A percentile compares a stretch with the other conserved stretches of the same genome.
Evolutionary conservation across 1,284 basidiomycete genomes (phyloP).

Genomic region (Cutaneotrichosporon sp.): DNA sequence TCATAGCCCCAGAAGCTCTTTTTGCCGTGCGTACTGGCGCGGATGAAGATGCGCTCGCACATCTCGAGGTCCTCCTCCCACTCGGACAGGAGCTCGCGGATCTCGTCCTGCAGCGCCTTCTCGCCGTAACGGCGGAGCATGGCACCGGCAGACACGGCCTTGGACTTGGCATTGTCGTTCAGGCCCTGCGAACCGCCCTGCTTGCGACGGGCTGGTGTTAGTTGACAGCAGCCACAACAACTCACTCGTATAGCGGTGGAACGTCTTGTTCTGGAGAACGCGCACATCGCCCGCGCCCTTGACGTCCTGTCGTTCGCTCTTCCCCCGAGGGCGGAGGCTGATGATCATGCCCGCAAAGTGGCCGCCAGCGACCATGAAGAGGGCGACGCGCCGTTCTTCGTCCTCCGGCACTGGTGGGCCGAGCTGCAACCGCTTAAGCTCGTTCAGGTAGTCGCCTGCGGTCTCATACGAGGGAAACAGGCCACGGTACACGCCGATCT

Average conservation of each 20-base stretch:
- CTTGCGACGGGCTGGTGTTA: slow-evolving; percentile 71
- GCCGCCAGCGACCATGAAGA: slow-evolving; percentile 95
- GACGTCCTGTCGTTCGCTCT: slow-evolving; percentile 60
- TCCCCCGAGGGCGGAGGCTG: slow-evolving; percentile 56
- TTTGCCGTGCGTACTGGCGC: slow-evolving; percentile 79
- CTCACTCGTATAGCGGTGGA: slow-evolving; percentile 96
- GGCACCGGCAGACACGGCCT: slow-evolving; percentile 93
- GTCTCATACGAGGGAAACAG: slow-evolving; percentile 62
- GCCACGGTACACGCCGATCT: slow-evolving; percentile 82
- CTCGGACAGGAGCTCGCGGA: slow-evolving; percentile 71
- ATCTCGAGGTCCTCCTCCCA: slow-evolving; percentile 79
- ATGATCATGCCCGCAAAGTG: slow-evolving; percentile 94
- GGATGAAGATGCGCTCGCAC: slow-evolving; percentile 84
- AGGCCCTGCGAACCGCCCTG: slow-evolving; percentile 93
- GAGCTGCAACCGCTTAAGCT: slow-evolving; percentile 67
- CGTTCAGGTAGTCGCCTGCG: slow-evolving; percentile 49
- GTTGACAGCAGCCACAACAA: slow-evolving; percentile 14
- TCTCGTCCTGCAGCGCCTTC: slow-evolving; percentile 88
- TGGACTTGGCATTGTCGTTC: slow-evolving; percentile 90
- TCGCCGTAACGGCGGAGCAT: slow-evolving; percentile 93
- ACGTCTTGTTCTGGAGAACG: slow-evolving; percentile 89
- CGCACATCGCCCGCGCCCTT: slow-evolving; percentile 64
- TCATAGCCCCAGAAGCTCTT: slow-evolving; percentile 87
- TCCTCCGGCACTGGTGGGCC: slow-evolving; percentile 50
- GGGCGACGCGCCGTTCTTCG: slow-evolving; percentile 76